phyloP scores from a whole-genome alignment of 805 yeast species.

The Isabelozyma heimii region DNA sequence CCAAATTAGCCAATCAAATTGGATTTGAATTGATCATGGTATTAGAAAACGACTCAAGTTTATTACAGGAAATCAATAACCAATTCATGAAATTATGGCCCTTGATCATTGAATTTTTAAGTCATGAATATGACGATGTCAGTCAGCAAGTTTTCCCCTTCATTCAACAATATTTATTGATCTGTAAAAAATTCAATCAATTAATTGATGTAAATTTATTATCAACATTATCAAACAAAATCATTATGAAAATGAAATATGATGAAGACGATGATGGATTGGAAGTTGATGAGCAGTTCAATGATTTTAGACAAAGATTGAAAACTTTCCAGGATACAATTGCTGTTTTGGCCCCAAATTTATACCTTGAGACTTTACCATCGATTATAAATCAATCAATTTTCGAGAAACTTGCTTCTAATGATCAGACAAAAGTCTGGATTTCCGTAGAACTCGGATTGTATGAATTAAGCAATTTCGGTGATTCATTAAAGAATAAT shows the following conservation, averaged over 20 bases:
- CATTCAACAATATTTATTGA: conserved; percentile 67
- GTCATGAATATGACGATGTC: conserved; percentile 86
- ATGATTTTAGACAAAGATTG: conserved; percentile 72
- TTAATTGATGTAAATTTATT: conserved; percentile 48
- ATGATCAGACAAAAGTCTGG: conserved; percentile 53
- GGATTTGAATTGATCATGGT: conserved; percentile 75
- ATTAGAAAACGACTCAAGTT: conserved; percentile 47
- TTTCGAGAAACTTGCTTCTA: conserved; percentile 12
- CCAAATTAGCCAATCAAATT: conserved; percentile 69
- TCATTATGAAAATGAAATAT: conserved; percentile 75
- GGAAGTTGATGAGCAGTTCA: conserved; percentile 74
- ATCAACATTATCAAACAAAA: conserved; percentile 60
- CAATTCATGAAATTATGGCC: conserved; percentile 70
- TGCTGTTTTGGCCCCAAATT: conserved; percentile 50
- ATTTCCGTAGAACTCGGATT: conserved; percentile 82
- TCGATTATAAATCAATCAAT: conserved; percentile 54
- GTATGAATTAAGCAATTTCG: conserved; percentile 72
- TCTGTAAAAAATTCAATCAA: conserved; percentile 55
- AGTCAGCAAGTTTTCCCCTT: conserved; percentile 81
- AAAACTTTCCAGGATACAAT: conserved; percentile 84
- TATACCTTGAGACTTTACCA: conserved; percentile 60
- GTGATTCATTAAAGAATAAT: conserved; percentile 78
- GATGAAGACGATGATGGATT: conserved; percentile 73
- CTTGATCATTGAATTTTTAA: conserved; percentile 62
- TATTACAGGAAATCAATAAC: conserved; percentile 36